Evolutionary conservation across 768 basidiomycete genomes (phyloP), one percentile per base, ranked within the genome.

Genomic region (Mycena venus): DNA sequence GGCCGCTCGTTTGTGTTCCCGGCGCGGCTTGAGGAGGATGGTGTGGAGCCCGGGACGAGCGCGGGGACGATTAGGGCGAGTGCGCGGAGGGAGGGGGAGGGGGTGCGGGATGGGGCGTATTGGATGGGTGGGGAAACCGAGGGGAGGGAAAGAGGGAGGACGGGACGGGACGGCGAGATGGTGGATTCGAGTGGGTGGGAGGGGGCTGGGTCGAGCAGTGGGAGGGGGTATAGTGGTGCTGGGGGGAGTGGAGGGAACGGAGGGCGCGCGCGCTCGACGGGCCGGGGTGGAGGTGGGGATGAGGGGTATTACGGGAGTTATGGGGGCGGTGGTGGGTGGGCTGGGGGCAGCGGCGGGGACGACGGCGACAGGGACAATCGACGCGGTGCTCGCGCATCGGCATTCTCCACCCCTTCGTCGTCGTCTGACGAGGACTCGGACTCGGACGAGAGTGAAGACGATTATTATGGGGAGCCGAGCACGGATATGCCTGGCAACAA

Each of bases 11-110:
- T 73, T 31, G 70, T 70, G 47, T 73, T 73, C 51, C 75, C 72
- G 25, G 17, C 59, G 17, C 34, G 63, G 29, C 42, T 42, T 12
- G 44, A n/a, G 23, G 59, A 63, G 27, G 78, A 83, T 25, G 79
- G 78, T 29, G 82, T 85, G 55, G 80, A 87, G 72, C 84, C 88
- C n/a, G 84, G 86, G n/a, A 86, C 87, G 17, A 88, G 89, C 34
- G 83, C 83, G 31, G 88, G 84, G 51, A 88, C 87, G 29, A 85
- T 88, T 66, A 82, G 87, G 25, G 81, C 81, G 40, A 78, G 81
- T 32, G 66, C 79, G 73, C 60, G 63, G 36, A 47, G 23, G 40
- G 7, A 12, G 44, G 36, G 62, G 34, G 56, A 7, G 61, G 38
- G 21, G 40, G 59, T 38, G 56, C 40, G 49, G 55, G 70, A 70